Base-by-base conservation (phyloP, 2,329 filamentous ascomycete species). In the Dactylellina parvicollis region DNA sequence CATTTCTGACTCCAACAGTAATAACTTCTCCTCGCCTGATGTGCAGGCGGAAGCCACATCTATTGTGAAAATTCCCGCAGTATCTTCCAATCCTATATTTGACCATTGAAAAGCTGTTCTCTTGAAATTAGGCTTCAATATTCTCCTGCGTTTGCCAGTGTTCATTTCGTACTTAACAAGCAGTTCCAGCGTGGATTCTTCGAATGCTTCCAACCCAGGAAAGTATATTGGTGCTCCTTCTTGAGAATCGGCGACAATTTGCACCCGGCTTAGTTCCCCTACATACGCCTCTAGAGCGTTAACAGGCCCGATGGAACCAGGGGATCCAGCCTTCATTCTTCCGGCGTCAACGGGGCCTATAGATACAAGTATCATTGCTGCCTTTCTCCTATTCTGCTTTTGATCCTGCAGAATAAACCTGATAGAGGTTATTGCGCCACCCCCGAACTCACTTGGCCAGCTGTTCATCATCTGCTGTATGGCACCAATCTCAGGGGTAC, bases 401-500 rank as follows among this genome's bases (percentile, higher is more conserved):
- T 18, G 2, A 1, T 2, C 7, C 4, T 49, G 3, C 7, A 56
- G 3, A 1, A 1, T 3, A 46, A 18, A 28, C 9, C 18, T 9
- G n/a, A 56, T 57, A 10, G 30, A 28, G 1, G 7, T 18, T 4
- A 66, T 49, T 42, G 2, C 9, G 1, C 18, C 9, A 9, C 4
- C 4, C 0, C 14, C 20, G 20, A 59, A 50, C 1, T 40, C n/a
- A 5, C 16, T 10, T 10, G 52, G 16, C 50, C 44, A 57, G 5
- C 4, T 24, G 10, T 20, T 59, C 1, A 67, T 24, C 52, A 57
- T 50, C 8, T 50, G 30, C 7, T 36, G 44, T 8, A 67, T 28
- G 4, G 40, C 20, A 3, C 44, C 24, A 46, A 69, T 61, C 26
- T 69, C 64, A 1, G 46, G 46, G 14, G 64, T 69, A 3, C 47